Evolutionary conservation across 768 basidiomycete genomes (phyloP), one percentile per base, ranked within the genome.

Genomic region (Psilocybe tampanensis): DNA sequence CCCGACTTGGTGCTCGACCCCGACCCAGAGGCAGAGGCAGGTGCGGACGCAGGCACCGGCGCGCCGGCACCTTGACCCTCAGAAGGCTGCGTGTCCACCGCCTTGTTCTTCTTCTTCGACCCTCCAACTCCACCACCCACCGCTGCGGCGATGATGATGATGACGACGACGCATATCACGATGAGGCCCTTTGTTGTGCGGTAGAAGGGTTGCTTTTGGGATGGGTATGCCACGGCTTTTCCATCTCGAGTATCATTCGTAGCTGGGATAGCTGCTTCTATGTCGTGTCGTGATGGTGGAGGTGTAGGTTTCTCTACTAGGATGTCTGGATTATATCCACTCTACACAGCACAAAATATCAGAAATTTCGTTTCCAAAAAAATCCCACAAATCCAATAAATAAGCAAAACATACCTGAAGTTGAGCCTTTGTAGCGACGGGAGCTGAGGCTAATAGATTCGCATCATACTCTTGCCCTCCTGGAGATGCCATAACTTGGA

Each of bases 71-170:
- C 36, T 41, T 26, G 19, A 26, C 32, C 8, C 7, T 3, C 44
- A 44, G 41, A 42, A 18, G n/a, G 42, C 18, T 8, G 8, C 15
- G 19, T n/a, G n/a, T 3, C 22, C 33, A 6, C 44, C 32, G n/a
- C n/a, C n/a, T n/a, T 32, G 17, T 55, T 56, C 55, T 60, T 63
- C n/a, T 64, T 61, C 62, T 51, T 57, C 44, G 81, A 76, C 18
- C 80, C 85, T 24, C 83, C 85, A 0, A 86, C 85, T 0, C 76
- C 85, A 4, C 83, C 85, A 0, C 84, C 84, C 3, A 87, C 77
- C 3, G 79, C 73, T 0, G 79, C 85, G 0, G 73, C 85, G 36
- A 86, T 60, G 45, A 84, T 58, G 22, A 84, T 62, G 42, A 84
- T 21, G 8, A 62, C 64, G 3, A 70, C 60, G 41, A 84, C 43